Conservation (phyloP, 768 basidiomycete genomes). For the Cyclocybe aegerita region DNA sequence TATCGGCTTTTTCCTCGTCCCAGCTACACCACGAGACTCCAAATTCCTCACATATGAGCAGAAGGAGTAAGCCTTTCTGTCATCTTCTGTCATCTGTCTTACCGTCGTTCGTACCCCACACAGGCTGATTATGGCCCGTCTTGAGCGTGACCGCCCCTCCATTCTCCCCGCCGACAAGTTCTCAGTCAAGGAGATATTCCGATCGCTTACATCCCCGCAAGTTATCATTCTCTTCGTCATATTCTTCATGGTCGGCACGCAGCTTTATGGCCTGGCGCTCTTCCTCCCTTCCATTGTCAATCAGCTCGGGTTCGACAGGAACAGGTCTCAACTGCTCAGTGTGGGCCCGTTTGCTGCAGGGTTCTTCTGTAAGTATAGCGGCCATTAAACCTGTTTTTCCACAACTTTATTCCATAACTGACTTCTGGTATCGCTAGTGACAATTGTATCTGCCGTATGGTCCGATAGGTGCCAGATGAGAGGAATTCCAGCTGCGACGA, state of each 20-base stretch:
- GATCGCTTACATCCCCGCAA: constrained; percentile 30
- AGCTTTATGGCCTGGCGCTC: constrained; percentile 32
- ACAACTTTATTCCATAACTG: background rate
- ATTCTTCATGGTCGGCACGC: constrained; percentile 35
- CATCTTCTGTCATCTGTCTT: background rate
- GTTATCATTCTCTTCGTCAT: constrained; percentile 32
- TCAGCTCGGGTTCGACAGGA: constrained; percentile 32
- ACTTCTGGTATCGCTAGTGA: constrained; percentile 15
- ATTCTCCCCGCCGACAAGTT: constrained; percentile 29
- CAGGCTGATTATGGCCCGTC: constrained; percentile 27
- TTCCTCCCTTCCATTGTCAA: constrained; percentile 38
- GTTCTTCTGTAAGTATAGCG: constrained; percentile 28
- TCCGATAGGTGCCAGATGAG: constrained; percentile 28
- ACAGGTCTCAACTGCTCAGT: constrained; percentile 33
- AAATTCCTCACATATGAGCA: constrained; percentile 25
- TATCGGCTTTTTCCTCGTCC: constrained; percentile 10
- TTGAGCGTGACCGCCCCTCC: constrained; percentile 32
- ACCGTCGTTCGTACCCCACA: background rate
- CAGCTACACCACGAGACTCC: constrained; percentile 10
- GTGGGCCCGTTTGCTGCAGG: constrained; percentile 37
- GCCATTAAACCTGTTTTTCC: too few relatives aligned
- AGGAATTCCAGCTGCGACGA: constrained; percentile 20
- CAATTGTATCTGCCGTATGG: constrained; percentile 20
- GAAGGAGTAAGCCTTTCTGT: constrained; percentile 25
- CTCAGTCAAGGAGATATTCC: constrained; percentile 27